A percentile compares a stretch with the other conserved stretches of the same genome.
These are phyloP conservation scores for Sclerotinia subarctica DNA, from an alignment of 2,329 filamentous ascomycete species.

Conservation along the genomic window DNA sequence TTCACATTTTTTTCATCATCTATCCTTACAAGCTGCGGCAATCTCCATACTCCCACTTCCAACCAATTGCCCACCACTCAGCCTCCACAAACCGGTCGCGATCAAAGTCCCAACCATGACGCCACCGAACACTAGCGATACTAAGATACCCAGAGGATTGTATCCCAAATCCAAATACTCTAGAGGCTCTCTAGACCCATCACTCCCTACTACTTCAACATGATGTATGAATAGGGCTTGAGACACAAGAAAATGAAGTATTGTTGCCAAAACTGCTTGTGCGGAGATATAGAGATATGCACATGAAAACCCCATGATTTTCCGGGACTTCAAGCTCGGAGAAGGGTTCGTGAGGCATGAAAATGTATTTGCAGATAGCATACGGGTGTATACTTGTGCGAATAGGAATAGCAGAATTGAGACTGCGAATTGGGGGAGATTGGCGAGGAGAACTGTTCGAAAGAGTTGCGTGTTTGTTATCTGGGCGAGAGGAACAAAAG, in stretches of 20 bases:
- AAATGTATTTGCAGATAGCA: constrained; percentile 48
- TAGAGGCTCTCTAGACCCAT: neutral
- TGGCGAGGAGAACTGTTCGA: constrained; percentile 41
- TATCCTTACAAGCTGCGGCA: constrained; percentile 27
- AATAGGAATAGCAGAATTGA: constrained; percentile 47
- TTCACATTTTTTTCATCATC: neutral
- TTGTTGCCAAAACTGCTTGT: neutral
- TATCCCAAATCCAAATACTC: constrained; percentile 17
- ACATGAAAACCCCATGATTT: constrained; percentile 1
- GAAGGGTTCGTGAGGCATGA: constrained; percentile 1
- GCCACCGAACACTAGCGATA: constrained; percentile 5
- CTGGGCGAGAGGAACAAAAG: neutral
- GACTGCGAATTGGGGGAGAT: constrained; percentile 47
- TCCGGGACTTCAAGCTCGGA: neutral
- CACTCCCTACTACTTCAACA: neutral
- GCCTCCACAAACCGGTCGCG: constrained; percentile 23
- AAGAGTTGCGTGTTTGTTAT: constrained; percentile 22
- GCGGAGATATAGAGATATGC: constrained; percentile 1
- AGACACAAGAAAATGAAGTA: constrained; percentile 8
- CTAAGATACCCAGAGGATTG: constrained; percentile 11
- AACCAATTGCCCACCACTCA: constrained; percentile 25
- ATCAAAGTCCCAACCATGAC: neutral
- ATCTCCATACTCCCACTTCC: constrained; percentile 32
- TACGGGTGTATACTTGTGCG: constrained; percentile 47
- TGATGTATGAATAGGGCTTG: constrained; percentile 15